Conservation (phyloP, 202 grass and related monocot genomes). For the Panicum hallii region DNA sequence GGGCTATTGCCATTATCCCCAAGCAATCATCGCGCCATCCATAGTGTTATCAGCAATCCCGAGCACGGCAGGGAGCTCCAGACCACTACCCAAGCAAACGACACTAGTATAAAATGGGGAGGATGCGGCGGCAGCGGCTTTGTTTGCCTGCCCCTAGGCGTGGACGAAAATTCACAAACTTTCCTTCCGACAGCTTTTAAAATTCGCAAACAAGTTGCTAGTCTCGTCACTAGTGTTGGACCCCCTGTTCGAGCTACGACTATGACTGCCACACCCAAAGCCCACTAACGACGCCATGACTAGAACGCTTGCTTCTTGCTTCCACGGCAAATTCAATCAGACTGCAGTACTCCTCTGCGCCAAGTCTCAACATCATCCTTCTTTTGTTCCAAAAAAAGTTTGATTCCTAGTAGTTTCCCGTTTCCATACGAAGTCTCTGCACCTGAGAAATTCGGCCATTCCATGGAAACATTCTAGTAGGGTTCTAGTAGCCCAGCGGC, state of each 20-base stretch:
- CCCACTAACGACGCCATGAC: constrained; percentile 1
- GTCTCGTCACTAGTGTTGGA: constrained; percentile 3
- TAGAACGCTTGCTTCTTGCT: background rate
- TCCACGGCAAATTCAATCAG: background rate
- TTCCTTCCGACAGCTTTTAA: background rate
- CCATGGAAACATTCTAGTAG: background rate
- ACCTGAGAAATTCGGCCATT: background rate
- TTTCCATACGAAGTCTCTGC: background rate
- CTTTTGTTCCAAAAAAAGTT: background rate
- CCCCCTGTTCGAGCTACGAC: background rate
- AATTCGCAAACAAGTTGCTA: constrained; percentile 5
- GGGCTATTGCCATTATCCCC: background rate
- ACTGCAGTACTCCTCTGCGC: too few species aligned
- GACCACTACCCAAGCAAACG: background rate
- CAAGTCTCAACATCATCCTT: background rate
- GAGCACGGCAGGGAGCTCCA: background rate
- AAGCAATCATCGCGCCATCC: constrained; percentile 10
- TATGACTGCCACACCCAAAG: background rate
- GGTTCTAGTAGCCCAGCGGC: background rate
- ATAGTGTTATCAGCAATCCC: constrained; percentile 27
- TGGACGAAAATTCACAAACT: background rate
- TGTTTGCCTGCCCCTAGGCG: background rate
- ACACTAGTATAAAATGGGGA: background rate
- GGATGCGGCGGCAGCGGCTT: constrained; percentile 14
- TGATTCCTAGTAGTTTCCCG: background rate